Conservation (phyloP, 1,284 basidiomycete genomes). For the Leccinum glutinopallens region DNA sequence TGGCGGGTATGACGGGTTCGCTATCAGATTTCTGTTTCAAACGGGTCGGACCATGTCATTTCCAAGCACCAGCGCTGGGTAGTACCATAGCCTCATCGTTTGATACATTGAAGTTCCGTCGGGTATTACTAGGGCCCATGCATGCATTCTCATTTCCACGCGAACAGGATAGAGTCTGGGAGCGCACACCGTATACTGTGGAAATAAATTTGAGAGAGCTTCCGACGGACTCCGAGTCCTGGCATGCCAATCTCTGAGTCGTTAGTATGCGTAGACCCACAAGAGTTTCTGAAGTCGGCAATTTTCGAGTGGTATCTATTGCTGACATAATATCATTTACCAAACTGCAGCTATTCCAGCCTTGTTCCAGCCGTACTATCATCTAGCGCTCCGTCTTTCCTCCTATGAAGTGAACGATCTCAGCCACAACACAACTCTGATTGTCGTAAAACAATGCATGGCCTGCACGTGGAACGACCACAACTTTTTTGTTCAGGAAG, state of each 20-base stretch:
- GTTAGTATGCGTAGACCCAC: too few relatives aligned
- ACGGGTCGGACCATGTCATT: not conserved
- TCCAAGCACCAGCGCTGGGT: not conserved
- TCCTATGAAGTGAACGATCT: slow-evolving; percentile 12
- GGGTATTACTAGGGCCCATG: not conserved
- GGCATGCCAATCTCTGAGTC: too few relatives aligned
- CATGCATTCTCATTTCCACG: not conserved
- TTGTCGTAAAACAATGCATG: slow-evolving; percentile 12
- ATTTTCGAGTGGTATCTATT: not conserved
- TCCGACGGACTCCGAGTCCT: too few relatives aligned
- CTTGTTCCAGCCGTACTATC: too few relatives aligned
- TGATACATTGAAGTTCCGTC: not conserved
- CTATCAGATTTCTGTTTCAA: not conserved
- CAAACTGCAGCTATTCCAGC: not conserved
- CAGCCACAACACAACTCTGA: slow-evolving; percentile 8
- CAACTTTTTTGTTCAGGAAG: slow-evolving; percentile 5
- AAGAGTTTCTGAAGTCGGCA: not conserved
- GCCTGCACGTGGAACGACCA: slow-evolving; percentile 6
- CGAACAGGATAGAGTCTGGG: too few relatives aligned
- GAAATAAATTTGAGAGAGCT: too few relatives aligned
- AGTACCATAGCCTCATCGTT: not conserved
- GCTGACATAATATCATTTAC: not conserved
- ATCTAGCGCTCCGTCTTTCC: not conserved
- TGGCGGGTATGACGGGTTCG: not conserved
- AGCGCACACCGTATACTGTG: too few relatives aligned